Percentiles rank a stretch among this genome's conserved stretches.
Conservation (phyloP, 2,329 filamentous ascomycete genomes). For the Colletotrichum plurivorum region DNA sequence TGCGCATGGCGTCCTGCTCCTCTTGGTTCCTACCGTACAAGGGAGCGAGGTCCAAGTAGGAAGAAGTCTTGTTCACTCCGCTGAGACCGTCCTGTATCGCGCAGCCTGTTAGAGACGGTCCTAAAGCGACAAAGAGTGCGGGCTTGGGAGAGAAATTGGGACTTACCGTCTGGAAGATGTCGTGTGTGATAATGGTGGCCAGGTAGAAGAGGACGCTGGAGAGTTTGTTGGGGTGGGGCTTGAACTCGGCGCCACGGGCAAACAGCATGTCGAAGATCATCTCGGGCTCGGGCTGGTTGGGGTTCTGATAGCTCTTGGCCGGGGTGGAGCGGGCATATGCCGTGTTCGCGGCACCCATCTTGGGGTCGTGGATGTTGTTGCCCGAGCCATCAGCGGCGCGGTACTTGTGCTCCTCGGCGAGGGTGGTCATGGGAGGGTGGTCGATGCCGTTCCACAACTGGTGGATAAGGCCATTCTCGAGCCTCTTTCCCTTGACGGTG, state of each 20-base stretch:
- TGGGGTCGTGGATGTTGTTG: slow-evolving; percentile 40
- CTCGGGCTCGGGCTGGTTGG: slow-evolving; percentile 40
- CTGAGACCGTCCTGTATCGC: slow-evolving; percentile 46
- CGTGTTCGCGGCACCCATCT: slow-evolving; percentile 41
- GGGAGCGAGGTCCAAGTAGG: slow-evolving; percentile 62
- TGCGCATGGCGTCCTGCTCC: slow-evolving; percentile 65
- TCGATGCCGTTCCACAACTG: slow-evolving; percentile 42
- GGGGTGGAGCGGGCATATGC: slow-evolving; percentile 41
- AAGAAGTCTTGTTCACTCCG: slow-evolving; percentile 54
- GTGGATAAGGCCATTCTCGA: slow-evolving; percentile 40
- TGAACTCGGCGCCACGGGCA: slow-evolving; percentile 35
- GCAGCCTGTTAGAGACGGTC: neutral
- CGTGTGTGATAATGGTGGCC: slow-evolving; percentile 67
- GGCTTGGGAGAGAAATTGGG: neutral
- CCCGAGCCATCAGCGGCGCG: slow-evolving; percentile 42
- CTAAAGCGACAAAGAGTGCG: slow-evolving; percentile 24
- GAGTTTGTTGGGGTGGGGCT: slow-evolving; percentile 55
- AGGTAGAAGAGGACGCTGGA: slow-evolving; percentile 64
- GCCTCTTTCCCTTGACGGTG: slow-evolving; percentile 37
- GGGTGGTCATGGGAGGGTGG: slow-evolving; percentile 41
- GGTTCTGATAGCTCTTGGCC: slow-evolving; percentile 39
- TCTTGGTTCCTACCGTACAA: slow-evolving; percentile 67
- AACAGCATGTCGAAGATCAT: slow-evolving; percentile 43
- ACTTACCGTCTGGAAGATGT: slow-evolving; percentile 57
- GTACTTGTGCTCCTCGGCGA: slow-evolving; percentile 41